Base-by-base conservation (phyloP, 83 land plant genomes). In the Diphasiastrum complanatum region DNA sequence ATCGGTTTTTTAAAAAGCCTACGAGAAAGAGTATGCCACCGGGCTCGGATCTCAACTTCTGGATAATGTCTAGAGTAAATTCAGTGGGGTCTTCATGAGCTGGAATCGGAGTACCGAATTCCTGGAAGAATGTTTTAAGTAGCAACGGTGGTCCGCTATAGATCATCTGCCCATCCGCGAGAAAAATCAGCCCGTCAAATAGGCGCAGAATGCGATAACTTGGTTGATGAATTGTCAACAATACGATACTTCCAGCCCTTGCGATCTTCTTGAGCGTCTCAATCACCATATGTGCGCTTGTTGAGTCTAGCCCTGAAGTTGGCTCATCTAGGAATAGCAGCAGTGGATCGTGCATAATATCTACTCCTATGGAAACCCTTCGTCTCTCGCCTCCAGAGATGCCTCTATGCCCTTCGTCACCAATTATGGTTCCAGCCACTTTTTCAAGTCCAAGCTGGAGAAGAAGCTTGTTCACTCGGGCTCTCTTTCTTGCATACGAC, bases 321-420 rank as follows among this genome's bases (percentile, higher is more conserved):
- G 97, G 97, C 67, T 91, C 97, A 56, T 91, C 97, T 8, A 91
- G 79, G 23, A 91, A 75, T 38, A 91, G 55, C 25, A 91, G 70
- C 4, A 77, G 68, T 5, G 97, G 97, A 45, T 88, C 84, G 45
- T 87, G 86, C 33, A 91, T 77, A 45, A 91, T 77, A 29, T 83
- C 89, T 8, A 87, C 77, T 26, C 91, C 97, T n/a, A 91, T 91
- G 0, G 97, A 81, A 24, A 91, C 84, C 51, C 97, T 76, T 29
- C 84, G 84, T 26, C 87, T 61, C 60, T 91, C 97, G 20, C 97
- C 97, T 26, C 97, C 97, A 26, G 97, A 91, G 27, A 91, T 71
- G 4, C 95, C 95, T 50, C 93, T 61, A 26, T 52, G 70, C 41
- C 76, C 81, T 49, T 85, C 86, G 40, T 85, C 86, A 2, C 88